Conservation (phyloP, 2,329 filamentous ascomycete genomes). For the Bipolaris zeicola region DNA sequence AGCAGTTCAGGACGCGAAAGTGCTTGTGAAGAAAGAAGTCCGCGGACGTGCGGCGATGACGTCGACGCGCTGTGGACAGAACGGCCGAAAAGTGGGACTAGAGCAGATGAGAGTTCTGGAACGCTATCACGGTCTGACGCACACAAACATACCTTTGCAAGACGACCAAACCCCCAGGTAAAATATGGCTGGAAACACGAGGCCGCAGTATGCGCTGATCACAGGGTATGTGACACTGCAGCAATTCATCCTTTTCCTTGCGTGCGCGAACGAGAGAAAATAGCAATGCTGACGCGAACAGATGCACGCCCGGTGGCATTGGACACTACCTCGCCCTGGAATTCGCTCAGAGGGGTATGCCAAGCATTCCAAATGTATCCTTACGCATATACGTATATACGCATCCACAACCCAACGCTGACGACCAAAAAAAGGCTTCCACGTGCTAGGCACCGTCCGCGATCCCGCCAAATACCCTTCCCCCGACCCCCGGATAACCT, state of each 20-base stretch:
- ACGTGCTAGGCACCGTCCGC: slow-evolving; percentile 65
- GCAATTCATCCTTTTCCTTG: background rate
- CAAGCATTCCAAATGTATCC: background rate
- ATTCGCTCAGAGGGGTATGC: slow-evolving; percentile 55
- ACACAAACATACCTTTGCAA: background rate
- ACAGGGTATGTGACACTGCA: slow-evolving; percentile 42
- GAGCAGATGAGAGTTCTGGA: background rate
- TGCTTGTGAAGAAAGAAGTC: no score
- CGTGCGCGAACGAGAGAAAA: background rate
- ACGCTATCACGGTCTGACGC: background rate
- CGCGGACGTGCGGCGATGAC: slow-evolving; percentile 3
- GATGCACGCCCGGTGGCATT: slow-evolving; percentile 62
- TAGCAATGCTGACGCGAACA: slow-evolving; percentile 28
- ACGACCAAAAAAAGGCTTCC: slow-evolving; percentile 48
- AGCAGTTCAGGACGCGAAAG: no score
- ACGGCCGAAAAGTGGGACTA: background rate
- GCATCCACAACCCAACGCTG: background rate
- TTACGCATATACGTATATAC: no score
- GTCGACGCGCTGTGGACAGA: slow-evolving; percentile 8
- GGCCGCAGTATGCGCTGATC: slow-evolving; percentile 42
- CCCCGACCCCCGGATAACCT: slow-evolving; percentile 58
- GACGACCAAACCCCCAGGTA: background rate
- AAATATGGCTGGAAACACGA: slow-evolving; percentile 23
- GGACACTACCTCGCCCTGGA: slow-evolving; percentile 64
- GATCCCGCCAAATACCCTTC: slow-evolving; percentile 56